These are phyloP conservation scores for Alternaria longipes DNA, from an alignment of 2,329 filamentous ascomycete genomes.

Conservation along the genomic window DNA sequence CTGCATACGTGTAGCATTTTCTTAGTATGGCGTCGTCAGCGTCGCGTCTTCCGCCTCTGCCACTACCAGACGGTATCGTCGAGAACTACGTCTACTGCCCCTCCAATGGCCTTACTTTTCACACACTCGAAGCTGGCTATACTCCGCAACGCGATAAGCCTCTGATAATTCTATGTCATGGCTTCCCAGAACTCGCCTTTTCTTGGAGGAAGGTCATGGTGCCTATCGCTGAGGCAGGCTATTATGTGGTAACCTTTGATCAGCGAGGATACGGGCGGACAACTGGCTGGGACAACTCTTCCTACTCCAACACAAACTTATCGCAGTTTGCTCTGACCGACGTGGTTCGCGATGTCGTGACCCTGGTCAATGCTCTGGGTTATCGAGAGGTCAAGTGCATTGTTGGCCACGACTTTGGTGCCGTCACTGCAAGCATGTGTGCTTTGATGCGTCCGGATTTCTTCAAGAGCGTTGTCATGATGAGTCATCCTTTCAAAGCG, in stretches of 20 bases:
- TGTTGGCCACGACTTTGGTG: slow-evolving; percentile 74
- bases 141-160: slow-evolving; percentile 55
- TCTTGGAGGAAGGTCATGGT: slow-evolving; percentile 73
- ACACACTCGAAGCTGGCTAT: slow-evolving; percentile 66
- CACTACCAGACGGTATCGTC: slow-evolving; percentile 64
- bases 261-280: slow-evolving; percentile 75
- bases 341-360: slow-evolving; percentile 69
- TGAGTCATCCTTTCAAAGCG: slow-evolving; percentile 72
- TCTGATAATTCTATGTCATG: slow-evolving; percentile 70
- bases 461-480: slow-evolving; percentile 68
- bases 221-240: slow-evolving; percentile 66
- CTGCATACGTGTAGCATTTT: background rate
- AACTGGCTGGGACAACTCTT: slow-evolving; percentile 65
- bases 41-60: slow-evolving; percentile 54
- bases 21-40: slow-evolving; percentile 8
- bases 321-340: slow-evolving; percentile 66
- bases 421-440: slow-evolving; percentile 66
- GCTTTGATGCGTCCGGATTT: slow-evolving; percentile 71
- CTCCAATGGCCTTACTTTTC: slow-evolving; percentile 66
- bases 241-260: slow-evolving; percentile 72
- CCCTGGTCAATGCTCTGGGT: slow-evolving; percentile 68
- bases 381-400: slow-evolving; percentile 67
- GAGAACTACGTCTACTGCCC: slow-evolving; percentile 66
- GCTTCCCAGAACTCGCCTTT: slow-evolving; percentile 74
- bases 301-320: slow-evolving; percentile 64